Conservation (phyloP, 2,329 filamentous ascomycete genomes). For the Xylaria digitata region DNA sequence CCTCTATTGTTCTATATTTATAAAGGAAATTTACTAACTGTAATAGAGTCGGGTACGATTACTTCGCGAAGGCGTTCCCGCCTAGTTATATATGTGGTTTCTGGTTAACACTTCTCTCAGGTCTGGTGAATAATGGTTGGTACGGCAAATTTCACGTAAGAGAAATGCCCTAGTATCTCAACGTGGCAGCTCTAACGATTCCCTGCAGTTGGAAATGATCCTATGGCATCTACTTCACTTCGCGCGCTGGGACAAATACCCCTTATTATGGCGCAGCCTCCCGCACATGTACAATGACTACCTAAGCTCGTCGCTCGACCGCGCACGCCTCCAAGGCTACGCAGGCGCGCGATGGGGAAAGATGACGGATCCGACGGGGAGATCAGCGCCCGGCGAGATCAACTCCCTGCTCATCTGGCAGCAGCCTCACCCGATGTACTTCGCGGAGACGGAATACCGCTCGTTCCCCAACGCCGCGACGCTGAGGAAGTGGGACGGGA, state of each 20-base stretch:
- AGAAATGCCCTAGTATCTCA: not conserved
- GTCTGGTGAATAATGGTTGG: conserved; percentile 66
- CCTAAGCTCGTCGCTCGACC: conserved; percentile 52
- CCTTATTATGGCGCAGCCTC: conserved; percentile 58
- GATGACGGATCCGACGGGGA: conserved; percentile 67
- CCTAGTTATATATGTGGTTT: not conserved
- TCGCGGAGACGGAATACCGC: conserved; percentile 67
- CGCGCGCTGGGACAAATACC: conserved; percentile 61
- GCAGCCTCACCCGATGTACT: conserved; percentile 70
- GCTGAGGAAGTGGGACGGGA: conserved; percentile 63
- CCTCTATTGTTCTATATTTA: not conserved
- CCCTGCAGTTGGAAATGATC: conserved; percentile 61
- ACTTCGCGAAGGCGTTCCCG: conserved; percentile 19
- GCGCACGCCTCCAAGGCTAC: conserved; percentile 57
- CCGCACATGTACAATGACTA: conserved; percentile 61
- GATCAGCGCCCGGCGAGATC: conserved; percentile 68
- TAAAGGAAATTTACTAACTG: conserved; percentile 19
- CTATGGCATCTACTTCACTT: conserved; percentile 66
- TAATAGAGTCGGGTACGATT: conserved; percentile 39
- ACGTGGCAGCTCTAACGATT: conserved; percentile 6
- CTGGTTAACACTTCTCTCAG: conserved; percentile 43
- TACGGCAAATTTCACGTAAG: conserved; percentile 65
- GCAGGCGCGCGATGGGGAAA: conserved; percentile 61
- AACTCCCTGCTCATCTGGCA: conserved; percentile 72
- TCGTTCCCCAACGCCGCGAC: conserved; percentile 57